phyloP scores from a whole-genome alignment of 208 protist genomes.

The Trypanosomatidae sp. region DNA sequence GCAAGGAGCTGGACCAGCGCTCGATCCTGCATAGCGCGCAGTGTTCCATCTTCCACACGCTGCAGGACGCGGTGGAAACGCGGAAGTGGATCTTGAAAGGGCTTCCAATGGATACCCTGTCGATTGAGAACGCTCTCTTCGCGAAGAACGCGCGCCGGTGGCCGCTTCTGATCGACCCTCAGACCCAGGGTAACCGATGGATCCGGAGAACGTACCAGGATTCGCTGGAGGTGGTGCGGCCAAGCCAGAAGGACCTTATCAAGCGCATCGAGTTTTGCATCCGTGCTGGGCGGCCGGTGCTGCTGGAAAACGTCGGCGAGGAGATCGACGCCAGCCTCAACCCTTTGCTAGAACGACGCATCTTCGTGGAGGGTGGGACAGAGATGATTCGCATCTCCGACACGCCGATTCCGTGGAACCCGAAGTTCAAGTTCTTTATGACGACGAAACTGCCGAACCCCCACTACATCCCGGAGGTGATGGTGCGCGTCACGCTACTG shows the following conservation, averaged over 20 bases:
- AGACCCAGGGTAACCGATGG: constrained; percentile 98
- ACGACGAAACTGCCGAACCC: constrained; percentile 98
- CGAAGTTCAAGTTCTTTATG: constrained; percentile 98
- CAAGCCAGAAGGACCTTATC: constrained; percentile 94
- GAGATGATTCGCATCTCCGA: constrained; percentile 98
- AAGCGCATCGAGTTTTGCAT: constrained; percentile 96
- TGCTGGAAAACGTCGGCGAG: constrained; percentile 97
- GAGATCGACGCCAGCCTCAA: constrained; percentile 96
- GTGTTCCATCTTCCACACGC: constrained; percentile 86
- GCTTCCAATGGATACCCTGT: constrained; percentile 96
- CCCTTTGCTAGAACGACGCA: constrained; percentile 95
- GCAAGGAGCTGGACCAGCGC: constrained; percentile 61
- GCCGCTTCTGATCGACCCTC: constrained; percentile 99
- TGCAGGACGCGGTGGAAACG: constrained; percentile 96
- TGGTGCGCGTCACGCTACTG: constrained; percentile 97
- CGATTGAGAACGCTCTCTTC: constrained; percentile 98
- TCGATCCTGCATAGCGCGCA: constrained; percentile 84
- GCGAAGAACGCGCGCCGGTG: constrained; percentile 94
- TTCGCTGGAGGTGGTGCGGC: constrained; percentile 96
- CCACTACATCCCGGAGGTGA: constrained; percentile 97
- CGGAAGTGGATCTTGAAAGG: constrained; percentile 95
- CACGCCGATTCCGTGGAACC: constrained; percentile 94
- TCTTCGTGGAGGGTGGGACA: constrained; percentile 92
- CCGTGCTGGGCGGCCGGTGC: constrained; percentile 92
- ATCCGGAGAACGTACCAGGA: constrained; percentile 96